Base-by-base conservation (phyloP, 2,329 filamentous ascomycete species). In the Sporothrix schenckii region DNA sequence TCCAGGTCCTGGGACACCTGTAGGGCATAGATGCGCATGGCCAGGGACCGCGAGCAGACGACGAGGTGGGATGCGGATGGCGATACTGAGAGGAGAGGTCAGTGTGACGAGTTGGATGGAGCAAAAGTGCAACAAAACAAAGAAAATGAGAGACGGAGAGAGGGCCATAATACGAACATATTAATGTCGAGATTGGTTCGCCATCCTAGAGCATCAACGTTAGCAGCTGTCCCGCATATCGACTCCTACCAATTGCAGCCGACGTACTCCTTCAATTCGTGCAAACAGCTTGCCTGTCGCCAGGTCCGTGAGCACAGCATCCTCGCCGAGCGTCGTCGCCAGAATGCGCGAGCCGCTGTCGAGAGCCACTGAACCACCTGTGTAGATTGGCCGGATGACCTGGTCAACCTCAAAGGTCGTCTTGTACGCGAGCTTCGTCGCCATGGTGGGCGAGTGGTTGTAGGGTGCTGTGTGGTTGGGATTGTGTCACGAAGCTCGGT, bases 381-480 rank as follows among this genome's bases (percentile, higher is more conserved):
- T 97, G 78, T 95, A 97, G 66, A 98, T 94, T 24, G 95, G 95
- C 76, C 93, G 92, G 70, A 99, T 91, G 63, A 93, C 92, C 77
- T 91, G 89, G 74, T 87, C 87, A 71, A 91, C 88, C 77, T 96
- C 92, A 80, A 97, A 99, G 3, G 94, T 97, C 71, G 93, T 97
- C 84, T 93, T 96, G 75, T 87, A 83, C 21, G 87, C 83, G 72
- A 87, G 82, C 79, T 88, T 88, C 72, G 82, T 86, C 69, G 88
- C 86, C 88, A 91, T 88, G 70, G 72, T 80, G 21, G 52, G 13
- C 39, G 16, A 16, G 21, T n/a, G 24, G 24, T 39, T 24, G 63
- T 54, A 21, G n/a, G 21, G 53, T 14, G 53, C 11, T 2, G 21
- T 39, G 47, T n/a, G 7, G 24, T 7, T 10, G 10, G 27, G 69